Evolutionary conservation across 192 early-diverging fungal genomes (phyloP), one percentile per base, ranked within the genome.

Genomic region (Bifiguratus adelaidae): DNA sequence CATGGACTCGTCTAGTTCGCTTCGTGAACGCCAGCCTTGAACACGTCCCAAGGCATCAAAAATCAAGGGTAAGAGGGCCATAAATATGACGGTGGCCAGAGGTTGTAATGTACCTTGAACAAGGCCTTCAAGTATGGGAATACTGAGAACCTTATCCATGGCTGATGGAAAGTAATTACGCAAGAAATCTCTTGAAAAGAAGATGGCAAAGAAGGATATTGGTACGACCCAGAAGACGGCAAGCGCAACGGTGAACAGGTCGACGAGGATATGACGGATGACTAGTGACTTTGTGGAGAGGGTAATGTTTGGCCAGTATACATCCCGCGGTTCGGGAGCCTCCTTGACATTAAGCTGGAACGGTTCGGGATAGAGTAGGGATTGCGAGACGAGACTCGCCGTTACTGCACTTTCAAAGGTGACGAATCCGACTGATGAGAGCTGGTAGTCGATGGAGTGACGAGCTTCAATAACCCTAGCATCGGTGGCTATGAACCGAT

Each of bases 151-250:
- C 6, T 63, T 37, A 1, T 55, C 45, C 4, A 53, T 65, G 19
- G 85, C n/a, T n/a, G 55, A 55, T 2, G 83, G 81, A 4, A 73
- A 65, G 3, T 76, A 21, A 30, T 65, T 73, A 21, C 51, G 64
- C 35, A 86, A 41, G 0, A 72, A 58, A 3, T 75, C 60, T 4
- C 82, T 64, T 53, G 70, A 73, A 22, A 83, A 47, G 20, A 87
- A 63, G n/a, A 81, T 73, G 0, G 83, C 76, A 20, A 87, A 51
- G 13, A 76, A 45, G 5, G 70, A 60, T 9, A 84, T 76, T 4
- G 86, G 85, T 2, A 76, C 69, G 27, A 61, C 52, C 86, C 86
- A 89, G 52, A 84, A 81, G 19, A 83, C 65, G 54, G 77, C 73
- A 32, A 89, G 62, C 5, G 78, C 49, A 30, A 78, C 49, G 0